Evolutionary conservation across 768 basidiomycete species (phyloP).

Genomic region (Tephrocybe rancida): DNA sequence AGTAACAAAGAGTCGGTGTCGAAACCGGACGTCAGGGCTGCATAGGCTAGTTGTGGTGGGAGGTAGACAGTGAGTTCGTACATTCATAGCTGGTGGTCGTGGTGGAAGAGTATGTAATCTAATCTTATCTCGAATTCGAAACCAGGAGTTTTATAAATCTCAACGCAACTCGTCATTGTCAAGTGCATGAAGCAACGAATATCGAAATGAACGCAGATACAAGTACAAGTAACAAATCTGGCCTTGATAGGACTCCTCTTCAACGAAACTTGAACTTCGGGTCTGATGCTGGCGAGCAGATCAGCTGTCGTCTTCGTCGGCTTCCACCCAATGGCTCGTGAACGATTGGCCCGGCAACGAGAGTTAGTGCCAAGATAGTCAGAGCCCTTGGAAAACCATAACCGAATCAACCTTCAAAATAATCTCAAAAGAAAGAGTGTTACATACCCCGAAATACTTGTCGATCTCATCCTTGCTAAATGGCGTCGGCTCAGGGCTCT

Average conservation of each 20-base stretch:
- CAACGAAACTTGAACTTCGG: constrained; percentile 34
- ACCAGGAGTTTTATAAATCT: no score
- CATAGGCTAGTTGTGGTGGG: no score
- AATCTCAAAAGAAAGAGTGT: not conserved
- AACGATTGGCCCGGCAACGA: constrained; percentile 37
- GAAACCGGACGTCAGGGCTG: no score
- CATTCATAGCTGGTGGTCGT: no score
- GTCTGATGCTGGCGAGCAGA: constrained; percentile 41
- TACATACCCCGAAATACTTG: constrained; percentile 38
- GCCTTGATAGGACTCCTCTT: not conserved
- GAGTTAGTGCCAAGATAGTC: constrained; percentile 39
- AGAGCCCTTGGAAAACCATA: constrained; percentile 26
- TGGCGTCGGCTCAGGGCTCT: constrained; percentile 40
- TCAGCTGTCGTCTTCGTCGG: constrained; percentile 41
- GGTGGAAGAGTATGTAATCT: no score
- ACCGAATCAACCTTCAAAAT: no score
- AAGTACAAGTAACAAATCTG: not conserved
- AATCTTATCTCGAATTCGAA: no score
- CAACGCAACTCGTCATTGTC: no score
- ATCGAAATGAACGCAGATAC: no score
- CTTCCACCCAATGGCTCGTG: constrained; percentile 46
- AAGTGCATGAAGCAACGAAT: no score
- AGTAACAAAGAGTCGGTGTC: no score
- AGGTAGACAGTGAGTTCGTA: no score
- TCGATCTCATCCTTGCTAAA: constrained; percentile 49